A percentile compares a stretch with the other conserved stretches of the same genome.
These are phyloP conservation scores for Myriosclerotinia duriaeana DNA, from an alignment of 2,329 filamentous ascomycete genomes.

Conservation along the genomic window DNA sequence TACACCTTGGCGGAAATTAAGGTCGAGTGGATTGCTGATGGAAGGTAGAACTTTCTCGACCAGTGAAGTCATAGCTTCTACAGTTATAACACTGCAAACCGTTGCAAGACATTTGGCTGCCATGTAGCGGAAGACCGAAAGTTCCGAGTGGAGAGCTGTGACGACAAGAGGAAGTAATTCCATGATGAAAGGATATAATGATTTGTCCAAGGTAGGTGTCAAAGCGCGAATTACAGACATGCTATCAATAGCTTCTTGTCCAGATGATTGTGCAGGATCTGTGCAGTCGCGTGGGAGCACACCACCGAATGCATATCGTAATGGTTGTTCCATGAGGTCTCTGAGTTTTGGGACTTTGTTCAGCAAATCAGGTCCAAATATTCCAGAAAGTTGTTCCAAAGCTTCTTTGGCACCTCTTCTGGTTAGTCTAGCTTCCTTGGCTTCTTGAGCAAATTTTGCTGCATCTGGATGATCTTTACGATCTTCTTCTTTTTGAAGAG, in stretches of 20 bases:
- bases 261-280: constrained; percentile 71
- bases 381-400: constrained; percentile 78
- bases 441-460: constrained; percentile 84
- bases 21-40: constrained; percentile 85
- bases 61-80: constrained; percentile 92
- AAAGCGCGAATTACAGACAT: constrained; percentile 90
- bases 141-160: constrained; percentile 79
- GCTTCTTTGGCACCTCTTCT: constrained; percentile 92
- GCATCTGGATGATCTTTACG: constrained; percentile 89
- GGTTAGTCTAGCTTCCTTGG: constrained; percentile 84
- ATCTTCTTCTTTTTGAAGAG: constrained; percentile 96
- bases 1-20: constrained; percentile 86
- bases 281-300: constrained; percentile 71
- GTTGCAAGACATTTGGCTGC: constrained; percentile 97
- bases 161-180: constrained; percentile 81
- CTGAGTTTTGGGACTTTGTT: constrained; percentile 81
- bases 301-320: constrained; percentile 70
- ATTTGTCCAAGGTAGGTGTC: constrained; percentile 79
- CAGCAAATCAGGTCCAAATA: constrained; percentile 76
- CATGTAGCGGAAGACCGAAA: constrained; percentile 93
- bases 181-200: constrained; percentile 77
- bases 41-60: constrained; percentile 90
- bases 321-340: constrained; percentile 76
- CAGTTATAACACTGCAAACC: constrained; percentile 92
- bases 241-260: constrained; percentile 91